Base-by-base conservation (phyloP, 345 rosid genomes). In the Odontarrhena argentea region DNA sequence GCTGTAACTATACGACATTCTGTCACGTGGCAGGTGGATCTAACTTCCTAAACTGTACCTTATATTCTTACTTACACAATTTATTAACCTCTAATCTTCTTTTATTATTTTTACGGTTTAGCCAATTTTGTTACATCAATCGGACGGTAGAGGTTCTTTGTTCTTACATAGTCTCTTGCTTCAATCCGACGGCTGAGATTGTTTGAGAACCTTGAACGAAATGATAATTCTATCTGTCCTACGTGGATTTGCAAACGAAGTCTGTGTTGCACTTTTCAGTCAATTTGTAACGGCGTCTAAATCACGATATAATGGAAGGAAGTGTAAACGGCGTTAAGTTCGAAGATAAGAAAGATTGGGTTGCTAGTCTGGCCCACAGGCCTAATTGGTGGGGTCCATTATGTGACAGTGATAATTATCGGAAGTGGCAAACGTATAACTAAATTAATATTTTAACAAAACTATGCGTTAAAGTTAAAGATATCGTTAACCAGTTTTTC, bases 251-350 rank as follows among this genome's bases (percentile, higher is more conserved):
- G 37, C 3, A 30, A 22, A n/a, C 8, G 7, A 32, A 65, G 60
- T 36, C 28, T 12, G 32, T 62, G 66, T 77, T 79, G 78, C 40
- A 51, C 82, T 74, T 79, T 81, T 68, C 64, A 55, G 52, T 63
- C 47, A 42, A 32, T 40, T 63, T 11, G 7, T 50, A 76, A 82
- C 77, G 74, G 60, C 67, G 63, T 45, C 9, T 26, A 9, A 3
- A 37, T 58, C 48, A 70, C 73, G 76, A 52, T 50, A 66, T 49
- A 74, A 2, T 22, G 34, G 66, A 45, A 60, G 25, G 57, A 63
- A 37, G 4, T 51, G 54, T 45, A 41, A 18, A 69, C 70, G 54
- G 70, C 74, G 67, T 69, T 69, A 60, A 60, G 53, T 60, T 71
- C 78, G 75, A 59, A 76, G 76, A 57, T 65, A 65, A 26, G 78